Evolutionary conservation across 371 early-diverging fungal genomes (phyloP), one percentile per base, ranked within the genome.

Genomic region (Lichtheimia corymbifera): DNA sequence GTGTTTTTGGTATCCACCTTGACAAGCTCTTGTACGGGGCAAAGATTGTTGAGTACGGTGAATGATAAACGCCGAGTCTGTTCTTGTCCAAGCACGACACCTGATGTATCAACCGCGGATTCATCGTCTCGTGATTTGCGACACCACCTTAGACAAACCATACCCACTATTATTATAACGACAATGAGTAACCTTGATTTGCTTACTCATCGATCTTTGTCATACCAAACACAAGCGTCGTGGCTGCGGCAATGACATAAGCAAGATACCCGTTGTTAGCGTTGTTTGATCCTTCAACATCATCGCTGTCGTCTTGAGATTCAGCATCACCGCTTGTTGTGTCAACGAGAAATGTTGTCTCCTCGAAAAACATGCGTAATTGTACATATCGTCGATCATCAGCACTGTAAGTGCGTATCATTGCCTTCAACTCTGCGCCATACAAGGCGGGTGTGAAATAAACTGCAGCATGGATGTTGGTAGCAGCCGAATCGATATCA

Each of bases 171-270:
- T 6, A 2, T 11, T 11, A 35, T 35, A 5, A n/a, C n/a, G n/a
- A n/a, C n/a, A n/a, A 35, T 35, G 35, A 35, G 35, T 35, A 35
- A 35, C 9, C 11, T 11, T 9, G 35, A 35, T 35, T 6, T 35
- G 35, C 35, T 35, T 35, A 35, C 35, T 35, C 35, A 35, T 35
- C 35, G 35, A 35, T 35, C 35, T 35, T 35, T 35, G 35, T 35
- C 22, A 62, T 77, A 75, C 80, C 73, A 24, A 80, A 63, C 17
- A 77, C 14, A 20, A 80, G 71, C 0, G 69, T 35, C n/a, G 67
- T 73, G 15, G 63, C 73, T 5, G 74, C 55, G 0, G 73, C 75
- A 63, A 80, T 72, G 9, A 77, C 64, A 30, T 80, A 80, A 5
- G 73, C 56, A 13, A 80, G 55, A 20, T 80, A 80, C 3, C 72